These are phyloP conservation scores for Rutidosis leptorrhynchoides DNA, from an alignment of 129 eudicot species.

Conservation along the genomic window DNA sequence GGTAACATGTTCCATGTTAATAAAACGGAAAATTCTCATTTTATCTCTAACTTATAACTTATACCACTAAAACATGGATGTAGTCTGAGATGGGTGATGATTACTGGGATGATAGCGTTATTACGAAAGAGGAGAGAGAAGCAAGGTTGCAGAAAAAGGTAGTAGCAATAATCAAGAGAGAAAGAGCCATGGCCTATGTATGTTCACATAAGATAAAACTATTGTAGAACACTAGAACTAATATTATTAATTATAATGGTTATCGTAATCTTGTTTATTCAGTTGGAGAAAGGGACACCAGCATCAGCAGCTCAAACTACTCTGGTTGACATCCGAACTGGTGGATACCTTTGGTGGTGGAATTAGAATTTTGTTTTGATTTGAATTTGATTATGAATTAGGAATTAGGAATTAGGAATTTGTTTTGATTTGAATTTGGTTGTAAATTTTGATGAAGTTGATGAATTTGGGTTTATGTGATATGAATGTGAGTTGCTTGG, in stretches of 20 bases:
- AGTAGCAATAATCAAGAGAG: constrained; percentile 74
- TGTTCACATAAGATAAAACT: constrained; percentile 49
- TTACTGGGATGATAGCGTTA: constrained; percentile 79
- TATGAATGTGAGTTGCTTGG: too few species aligned
- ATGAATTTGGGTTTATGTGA: too few species aligned
- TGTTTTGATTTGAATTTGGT: too few species aligned
- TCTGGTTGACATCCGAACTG: constrained; percentile 42
- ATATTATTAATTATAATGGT: not conserved
- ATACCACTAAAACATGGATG: not conserved
- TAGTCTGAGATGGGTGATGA: constrained; percentile 32
- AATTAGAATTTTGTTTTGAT: too few species aligned
- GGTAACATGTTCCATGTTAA: not conserved
- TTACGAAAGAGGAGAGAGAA: constrained; percentile 76
- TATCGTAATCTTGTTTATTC: constrained; percentile 16
- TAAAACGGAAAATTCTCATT: not conserved
- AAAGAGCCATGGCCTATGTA: constrained; percentile 91
- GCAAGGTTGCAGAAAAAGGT: constrained; percentile 58
- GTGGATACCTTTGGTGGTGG: constrained; percentile 90
- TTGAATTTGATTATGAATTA: too few species aligned
- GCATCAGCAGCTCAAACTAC: constrained; percentile 45
- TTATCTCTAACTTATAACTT: not conserved
- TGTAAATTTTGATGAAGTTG: too few species aligned
- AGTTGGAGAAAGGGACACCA: constrained; percentile 62
- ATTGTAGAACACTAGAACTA: not conserved
- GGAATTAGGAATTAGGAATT: too few species aligned